phyloP scores from a whole-genome alignment of 495 filamentous ascomycete species.

The Gamarada debralockiae region DNA sequence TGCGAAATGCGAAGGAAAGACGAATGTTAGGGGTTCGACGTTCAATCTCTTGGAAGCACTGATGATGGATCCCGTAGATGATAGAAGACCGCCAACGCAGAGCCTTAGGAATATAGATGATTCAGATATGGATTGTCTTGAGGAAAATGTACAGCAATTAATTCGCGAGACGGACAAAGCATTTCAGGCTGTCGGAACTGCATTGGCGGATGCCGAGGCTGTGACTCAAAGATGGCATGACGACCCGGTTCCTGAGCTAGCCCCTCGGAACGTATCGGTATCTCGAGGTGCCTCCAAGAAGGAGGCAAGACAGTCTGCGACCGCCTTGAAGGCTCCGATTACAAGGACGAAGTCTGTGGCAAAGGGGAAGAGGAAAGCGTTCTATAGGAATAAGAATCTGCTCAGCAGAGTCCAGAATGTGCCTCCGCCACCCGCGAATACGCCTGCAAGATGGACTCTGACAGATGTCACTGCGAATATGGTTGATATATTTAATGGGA shows the following conservation, averaged over 20 bases:
- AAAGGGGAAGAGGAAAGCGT: conserved; percentile 40
- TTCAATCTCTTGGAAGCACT: conserved; percentile 26
- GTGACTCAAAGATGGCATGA: conserved; percentile 19
- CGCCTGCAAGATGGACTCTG: conserved; percentile 40
- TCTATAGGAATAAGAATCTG: conserved; percentile 16
- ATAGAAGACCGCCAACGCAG: conserved; percentile 24
- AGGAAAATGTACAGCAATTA: conserved; percentile 37
- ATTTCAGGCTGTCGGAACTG: conserved; percentile 32
- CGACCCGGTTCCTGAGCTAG: neutral
- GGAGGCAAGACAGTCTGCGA: neutral
- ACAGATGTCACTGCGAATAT: conserved; percentile 46
- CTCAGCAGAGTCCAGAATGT: neutral
- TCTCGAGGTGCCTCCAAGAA: conserved; percentile 2
- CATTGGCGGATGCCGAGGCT: conserved; percentile 31
- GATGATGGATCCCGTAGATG: conserved; percentile 20
- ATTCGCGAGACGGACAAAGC: conserved; percentile 42
- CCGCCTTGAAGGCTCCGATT: neutral
- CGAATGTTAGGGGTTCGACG: conserved; percentile 11
- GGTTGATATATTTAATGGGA: conserved; percentile 38
- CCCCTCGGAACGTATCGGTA: neutral
- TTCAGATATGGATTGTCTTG: conserved; percentile 15
- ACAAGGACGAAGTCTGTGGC: conserved; percentile 24
- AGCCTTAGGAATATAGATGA: conserved; percentile 9
- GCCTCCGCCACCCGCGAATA: conserved; percentile 27
- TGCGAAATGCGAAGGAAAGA: neutral